Percentiles rank a stretch among this genome's conserved stretches.
phyloP scores from a whole-genome alignment of 2,329 filamentous ascomycete species.

The Phoma sp. region DNA sequence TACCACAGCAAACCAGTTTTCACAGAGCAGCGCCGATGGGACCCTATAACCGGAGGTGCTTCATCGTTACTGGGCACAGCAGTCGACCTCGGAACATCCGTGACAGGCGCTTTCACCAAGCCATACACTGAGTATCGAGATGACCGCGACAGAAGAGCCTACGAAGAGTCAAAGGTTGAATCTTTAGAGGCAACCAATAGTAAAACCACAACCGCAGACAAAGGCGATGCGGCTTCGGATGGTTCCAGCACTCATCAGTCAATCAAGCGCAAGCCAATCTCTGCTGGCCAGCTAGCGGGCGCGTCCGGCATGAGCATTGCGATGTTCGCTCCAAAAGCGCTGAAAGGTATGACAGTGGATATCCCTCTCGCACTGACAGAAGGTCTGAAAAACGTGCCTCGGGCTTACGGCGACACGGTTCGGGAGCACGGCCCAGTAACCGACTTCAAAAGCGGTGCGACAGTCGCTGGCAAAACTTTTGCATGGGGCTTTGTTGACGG shows the following conservation, averaged over 20 bases:
- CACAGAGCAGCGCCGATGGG: constrained; percentile 53
- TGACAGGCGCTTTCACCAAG: constrained; percentile 60
- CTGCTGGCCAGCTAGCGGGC: constrained; percentile 6
- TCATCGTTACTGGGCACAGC: constrained; percentile 63
- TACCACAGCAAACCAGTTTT: constrained; percentile 27
- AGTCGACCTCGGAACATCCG: constrained; percentile 62
- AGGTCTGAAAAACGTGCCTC: constrained; percentile 83
- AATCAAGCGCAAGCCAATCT: constrained; percentile 8
- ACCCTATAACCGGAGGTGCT: constrained; percentile 70
- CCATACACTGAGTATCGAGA: constrained; percentile 21
- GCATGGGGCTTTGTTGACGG: constrained; percentile 77
- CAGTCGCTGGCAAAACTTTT: constrained; percentile 75
- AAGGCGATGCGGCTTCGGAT: too few species aligned
- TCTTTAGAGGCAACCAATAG: too few species aligned
- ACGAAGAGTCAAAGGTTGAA: constrained; percentile 1
- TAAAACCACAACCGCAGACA: too few species aligned
- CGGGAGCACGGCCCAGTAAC: constrained; percentile 75
- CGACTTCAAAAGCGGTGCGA: constrained; percentile 72
- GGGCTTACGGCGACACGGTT: constrained; percentile 79
- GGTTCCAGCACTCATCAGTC: background rate
- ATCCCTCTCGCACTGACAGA: constrained; percentile 78
- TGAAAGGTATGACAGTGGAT: constrained; percentile 60
- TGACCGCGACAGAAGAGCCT: constrained; percentile 11
- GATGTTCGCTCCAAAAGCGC: constrained; percentile 14
- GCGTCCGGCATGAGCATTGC: constrained; percentile 20